Evolutionary conservation across 2,329 filamentous ascomycete species (phyloP).

Genomic region (Emergomyces africanus): DNA sequence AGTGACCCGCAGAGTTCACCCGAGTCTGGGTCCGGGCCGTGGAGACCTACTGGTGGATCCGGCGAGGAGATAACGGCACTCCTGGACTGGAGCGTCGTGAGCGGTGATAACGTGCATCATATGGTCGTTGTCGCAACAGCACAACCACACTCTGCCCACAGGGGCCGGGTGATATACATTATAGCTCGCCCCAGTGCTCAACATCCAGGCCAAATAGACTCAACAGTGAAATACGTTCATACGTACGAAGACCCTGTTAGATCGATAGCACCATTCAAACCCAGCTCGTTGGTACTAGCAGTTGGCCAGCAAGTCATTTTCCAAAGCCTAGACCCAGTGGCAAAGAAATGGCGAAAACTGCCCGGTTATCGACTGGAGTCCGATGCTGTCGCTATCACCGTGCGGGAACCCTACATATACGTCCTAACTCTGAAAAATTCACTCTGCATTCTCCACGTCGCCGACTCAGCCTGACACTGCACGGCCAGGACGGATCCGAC

Average conservation of each 20-base stretch:
- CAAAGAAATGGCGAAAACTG: constrained; percentile 29
- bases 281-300: constrained; percentile 33
- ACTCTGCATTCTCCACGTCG: constrained; percentile 35
- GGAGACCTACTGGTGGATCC: constrained; percentile 20
- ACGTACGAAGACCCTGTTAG: constrained; percentile 31
- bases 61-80: constrained; percentile 32
- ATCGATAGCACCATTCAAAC: constrained; percentile 42
- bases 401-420: constrained; percentile 36
- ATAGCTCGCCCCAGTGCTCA: constrained; percentile 19
- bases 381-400: constrained; percentile 38
- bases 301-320: constrained; percentile 33
- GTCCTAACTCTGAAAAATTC: constrained; percentile 44
- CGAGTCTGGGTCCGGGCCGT: constrained; percentile 7
- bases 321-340: constrained; percentile 30
- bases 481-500: constrained; percentile 23
- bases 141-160: constrained; percentile 14
- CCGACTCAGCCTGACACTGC: constrained; percentile 21
- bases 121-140: constrained; percentile 30
- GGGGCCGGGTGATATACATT: constrained; percentile 28
- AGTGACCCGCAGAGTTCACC: constrained; percentile 1
- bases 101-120: constrained; percentile 26
- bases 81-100: constrained; percentile 28
- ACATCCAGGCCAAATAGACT: constrained; percentile 19
- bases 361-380: constrained; percentile 34
- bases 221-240: constrained; percentile 25